Base-by-base conservation (phyloP, 768 basidiomycete genomes). In the Paxillus involutus region DNA sequence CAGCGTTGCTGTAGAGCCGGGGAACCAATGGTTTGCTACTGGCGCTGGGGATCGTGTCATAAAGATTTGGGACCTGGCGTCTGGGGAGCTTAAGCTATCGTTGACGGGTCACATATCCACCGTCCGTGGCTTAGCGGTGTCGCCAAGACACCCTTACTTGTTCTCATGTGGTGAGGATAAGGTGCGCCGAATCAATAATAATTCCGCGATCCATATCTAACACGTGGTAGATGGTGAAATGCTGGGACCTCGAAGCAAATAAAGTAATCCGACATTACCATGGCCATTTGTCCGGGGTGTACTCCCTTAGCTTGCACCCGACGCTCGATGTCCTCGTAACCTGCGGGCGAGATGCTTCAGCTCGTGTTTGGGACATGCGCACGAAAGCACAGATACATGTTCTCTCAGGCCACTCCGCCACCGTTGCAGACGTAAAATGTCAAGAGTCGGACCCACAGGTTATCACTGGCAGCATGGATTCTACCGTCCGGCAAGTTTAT, bases 251-350 rank as follows among this genome's bases (percentile, higher is more conserved):
- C 47, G 97, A 99, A 71, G 89, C 91, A 26, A 99, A 99, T 79
- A 99, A 98, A 72, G 96, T 98, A 55, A 99, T 99, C 51, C 84
- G 97, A 17, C 94, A 98, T 72, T 98, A 99, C 67, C 97, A 99
- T 68, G 97, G 97, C 2, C 97, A 99, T 70, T 81, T 97, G 19
- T 98, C 95, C 0, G 97, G 97, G 42, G 95, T 99, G n/a, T 98
- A 98, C 64, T 79, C 94, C 0, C 79, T 98, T 51, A 84, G 88
- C 19, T 77, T 99, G 2, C 97, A 98, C 65, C 97, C 97, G 1
- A 98, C 96, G 0, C 84, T 99, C 48, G 97, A 98, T 64, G 78
- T 99, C 3, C 83, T 99, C 39, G 94, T 98, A 43, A 99, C 97
- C 0, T 85, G 90, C 4, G 97, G 97, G 40, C 87, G 97, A 62